Percentiles rank a stretch among this genome's conserved stretches.
phyloP scores from a whole-genome alignment of 2,329 filamentous ascomycete species.

The Aspergillus novoparasiticus region DNA sequence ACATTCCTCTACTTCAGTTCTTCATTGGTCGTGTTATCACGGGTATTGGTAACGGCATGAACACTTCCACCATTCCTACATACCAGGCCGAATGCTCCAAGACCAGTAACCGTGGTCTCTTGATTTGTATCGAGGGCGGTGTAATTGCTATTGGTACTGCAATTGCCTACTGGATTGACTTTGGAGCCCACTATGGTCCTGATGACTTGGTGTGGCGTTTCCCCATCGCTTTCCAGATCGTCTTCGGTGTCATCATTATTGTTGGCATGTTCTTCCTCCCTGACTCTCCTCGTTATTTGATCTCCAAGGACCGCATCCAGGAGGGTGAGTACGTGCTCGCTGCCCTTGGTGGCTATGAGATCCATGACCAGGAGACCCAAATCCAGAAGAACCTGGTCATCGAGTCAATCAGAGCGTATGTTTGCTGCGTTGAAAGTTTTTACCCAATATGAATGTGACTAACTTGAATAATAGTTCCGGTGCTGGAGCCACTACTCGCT shows the following conservation, averaged over 20 bases:
- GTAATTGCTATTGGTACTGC: constrained; percentile 54
- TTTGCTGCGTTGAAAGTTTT: constrained; percentile 15
- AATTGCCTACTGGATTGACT: constrained; percentile 58
- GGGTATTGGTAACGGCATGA: constrained; percentile 59
- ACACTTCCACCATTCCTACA: constrained; percentile 57
- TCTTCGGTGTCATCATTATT: constrained; percentile 52
- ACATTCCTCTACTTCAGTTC: constrained; percentile 51
- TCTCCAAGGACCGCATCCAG: constrained; percentile 47
- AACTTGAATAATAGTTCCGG: constrained; percentile 54
- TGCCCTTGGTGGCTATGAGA: constrained; percentile 49
- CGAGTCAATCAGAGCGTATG: constrained; percentile 65
- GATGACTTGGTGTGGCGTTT: constrained; percentile 51
- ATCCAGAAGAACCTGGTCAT: constrained; percentile 66
- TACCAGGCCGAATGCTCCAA: constrained; percentile 58
- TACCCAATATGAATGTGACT: constrained; percentile 34
- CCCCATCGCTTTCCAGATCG: constrained; percentile 56
- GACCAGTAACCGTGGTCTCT: constrained; percentile 60
- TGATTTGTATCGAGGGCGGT: constrained; percentile 63
- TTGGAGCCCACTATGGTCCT: constrained; percentile 44
- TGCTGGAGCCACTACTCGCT: constrained; percentile 49
- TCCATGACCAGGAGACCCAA: constrained; percentile 60
- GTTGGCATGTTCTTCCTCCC: constrained; percentile 48
- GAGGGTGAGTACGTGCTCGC: constrained; percentile 55
- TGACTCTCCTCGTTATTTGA: constrained; percentile 50
- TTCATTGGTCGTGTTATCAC: constrained; percentile 57